phyloP scores from a whole-genome alignment of 2,329 filamentous ascomycete genomes.

The Trichoderma sp. region DNA sequence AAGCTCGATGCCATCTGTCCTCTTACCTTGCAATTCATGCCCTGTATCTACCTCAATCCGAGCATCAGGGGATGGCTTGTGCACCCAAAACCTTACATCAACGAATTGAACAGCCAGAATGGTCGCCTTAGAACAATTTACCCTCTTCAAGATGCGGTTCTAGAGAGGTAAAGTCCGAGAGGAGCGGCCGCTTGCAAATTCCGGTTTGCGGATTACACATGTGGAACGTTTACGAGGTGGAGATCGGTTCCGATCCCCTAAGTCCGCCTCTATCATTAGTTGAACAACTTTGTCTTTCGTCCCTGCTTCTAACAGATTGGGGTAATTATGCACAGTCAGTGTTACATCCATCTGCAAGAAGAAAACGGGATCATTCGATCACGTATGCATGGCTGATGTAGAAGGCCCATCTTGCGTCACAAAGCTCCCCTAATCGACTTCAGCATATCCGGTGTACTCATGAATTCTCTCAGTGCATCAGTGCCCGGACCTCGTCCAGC shows the following conservation, averaged over 20 bases:
- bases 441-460: no score
- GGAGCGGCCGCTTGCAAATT: not conserved
- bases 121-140: not conserved
- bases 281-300: no score
- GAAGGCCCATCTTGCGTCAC: no score
- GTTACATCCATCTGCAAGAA: no score
- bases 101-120: not conserved
- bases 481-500: no score
- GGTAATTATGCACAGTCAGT: no score
- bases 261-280: no score
- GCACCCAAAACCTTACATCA: not conserved
- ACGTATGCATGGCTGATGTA: no score
- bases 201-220: not conserved
- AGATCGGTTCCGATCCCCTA: not conserved
- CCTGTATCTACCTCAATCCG: not conserved
- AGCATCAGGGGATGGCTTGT: not conserved
- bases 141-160: not conserved
- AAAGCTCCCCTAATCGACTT: no score
- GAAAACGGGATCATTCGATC: no score
- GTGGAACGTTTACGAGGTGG: not conserved
- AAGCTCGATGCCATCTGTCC: not conserved
- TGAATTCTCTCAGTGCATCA: no score
- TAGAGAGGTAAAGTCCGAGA: not conserved
- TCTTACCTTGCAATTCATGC: not conserved
- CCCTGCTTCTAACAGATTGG: no score